Evolutionary conservation across 306 rosid genomes (phyloP).

Genomic region (Datisca glomerata): DNA sequence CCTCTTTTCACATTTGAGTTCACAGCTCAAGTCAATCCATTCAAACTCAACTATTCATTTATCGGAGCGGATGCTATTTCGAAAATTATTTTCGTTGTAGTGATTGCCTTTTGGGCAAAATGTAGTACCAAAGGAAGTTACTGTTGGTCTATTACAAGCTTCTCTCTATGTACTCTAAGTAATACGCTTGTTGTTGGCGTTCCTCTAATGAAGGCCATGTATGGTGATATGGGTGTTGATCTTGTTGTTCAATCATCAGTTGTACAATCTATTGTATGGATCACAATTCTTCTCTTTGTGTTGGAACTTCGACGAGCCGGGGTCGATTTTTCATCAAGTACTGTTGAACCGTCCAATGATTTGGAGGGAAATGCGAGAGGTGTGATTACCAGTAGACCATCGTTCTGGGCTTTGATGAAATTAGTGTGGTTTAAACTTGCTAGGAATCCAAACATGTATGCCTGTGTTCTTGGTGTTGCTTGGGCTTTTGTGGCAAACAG

Average conservation of each 20-base stretch:
- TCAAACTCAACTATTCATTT: neutral
- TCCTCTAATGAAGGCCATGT: slow-evolving; percentile 1
- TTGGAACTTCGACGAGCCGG: slow-evolving; percentile 1
- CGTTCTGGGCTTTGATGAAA: neutral
- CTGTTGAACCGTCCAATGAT: neutral
- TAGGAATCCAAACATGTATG: neutral
- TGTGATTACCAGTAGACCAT: neutral
- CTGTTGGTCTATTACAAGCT: slow-evolving; percentile 1
- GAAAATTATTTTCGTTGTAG: neutral
- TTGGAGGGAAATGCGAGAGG: neutral
- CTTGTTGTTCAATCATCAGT: slow-evolving; percentile 4
- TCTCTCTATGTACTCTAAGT: neutral
- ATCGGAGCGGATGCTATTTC: neutral
- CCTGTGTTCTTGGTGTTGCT: slow-evolving; percentile 5
- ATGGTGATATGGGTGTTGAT: neutral
- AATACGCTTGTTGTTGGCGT: slow-evolving; percentile 1
- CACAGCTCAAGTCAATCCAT: slow-evolving; percentile 1
- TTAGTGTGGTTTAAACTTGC: neutral
- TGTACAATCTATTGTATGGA: neutral
- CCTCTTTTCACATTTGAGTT: slow-evolving; percentile 2
- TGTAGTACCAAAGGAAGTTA: neutral
- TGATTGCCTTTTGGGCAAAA: neutral
- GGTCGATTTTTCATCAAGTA: neutral
- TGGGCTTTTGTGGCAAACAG: neutral
- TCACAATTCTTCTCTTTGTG: neutral